phyloP scores from a whole-genome alignment of 1,284 basidiomycete species.

The Cystobasidium slooffiae region DNA sequence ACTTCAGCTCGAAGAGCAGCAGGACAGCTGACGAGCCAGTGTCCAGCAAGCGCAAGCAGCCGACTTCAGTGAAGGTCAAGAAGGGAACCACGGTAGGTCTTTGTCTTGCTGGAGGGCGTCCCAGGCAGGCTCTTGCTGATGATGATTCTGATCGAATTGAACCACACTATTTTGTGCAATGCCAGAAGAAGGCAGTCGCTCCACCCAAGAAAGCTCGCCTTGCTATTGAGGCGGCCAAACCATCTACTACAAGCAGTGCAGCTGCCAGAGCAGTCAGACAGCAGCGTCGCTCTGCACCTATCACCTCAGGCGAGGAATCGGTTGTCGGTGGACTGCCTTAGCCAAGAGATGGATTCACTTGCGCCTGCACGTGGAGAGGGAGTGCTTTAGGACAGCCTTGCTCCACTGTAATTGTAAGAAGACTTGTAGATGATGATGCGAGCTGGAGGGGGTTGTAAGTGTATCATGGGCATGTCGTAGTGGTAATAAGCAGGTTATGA shows the following conservation, averaged over 20 bases:
- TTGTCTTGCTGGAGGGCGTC: neutral
- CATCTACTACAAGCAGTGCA: neutral
- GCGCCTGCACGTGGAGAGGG: too few species aligned
- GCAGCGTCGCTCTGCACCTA: neutral
- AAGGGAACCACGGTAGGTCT: neutral
- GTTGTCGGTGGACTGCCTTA: neutral
- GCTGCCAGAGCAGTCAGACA: slow-evolving; percentile 2
- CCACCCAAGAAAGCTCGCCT: slow-evolving; percentile 5
- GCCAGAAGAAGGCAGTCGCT: neutral
- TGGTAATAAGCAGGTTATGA: too few species aligned
- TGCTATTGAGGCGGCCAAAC: slow-evolving; percentile 12
- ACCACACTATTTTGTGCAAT: neutral
- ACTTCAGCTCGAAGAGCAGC: slow-evolving; percentile 6
- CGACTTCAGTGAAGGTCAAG: slow-evolving; percentile 8
- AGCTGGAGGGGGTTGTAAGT: too few species aligned
- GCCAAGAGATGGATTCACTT: too few species aligned
- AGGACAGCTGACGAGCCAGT: neutral
- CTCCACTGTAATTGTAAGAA: too few species aligned
- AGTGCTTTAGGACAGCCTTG: too few species aligned
- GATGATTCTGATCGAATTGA: too few species aligned
- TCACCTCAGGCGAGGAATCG: neutral
- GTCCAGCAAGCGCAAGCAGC: neutral
- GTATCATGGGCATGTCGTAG: too few species aligned
- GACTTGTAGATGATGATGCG: too few species aligned
- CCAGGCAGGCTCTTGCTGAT: too few species aligned